These are phyloP conservation scores for Noccaea caerulescens DNA, from an alignment of 345 rosid genomes.

Conservation along the genomic window DNA sequence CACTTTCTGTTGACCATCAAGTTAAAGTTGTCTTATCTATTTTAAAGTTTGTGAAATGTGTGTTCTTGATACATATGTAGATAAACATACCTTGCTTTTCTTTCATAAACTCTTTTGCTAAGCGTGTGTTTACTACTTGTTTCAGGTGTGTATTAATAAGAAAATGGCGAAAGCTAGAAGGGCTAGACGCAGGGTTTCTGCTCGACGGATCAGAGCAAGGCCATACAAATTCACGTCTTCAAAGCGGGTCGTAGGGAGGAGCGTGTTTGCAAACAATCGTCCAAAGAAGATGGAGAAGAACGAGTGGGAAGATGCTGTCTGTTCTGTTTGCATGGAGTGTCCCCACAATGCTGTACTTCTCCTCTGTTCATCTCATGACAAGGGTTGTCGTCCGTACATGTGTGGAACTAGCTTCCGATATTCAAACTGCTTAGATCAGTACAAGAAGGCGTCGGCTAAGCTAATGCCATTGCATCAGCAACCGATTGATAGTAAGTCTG, in stretches of 20 bases:
- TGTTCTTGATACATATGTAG: constrained; percentile 5
- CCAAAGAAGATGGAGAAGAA: constrained; percentile 22
- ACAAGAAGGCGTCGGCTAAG: constrained; percentile 25
- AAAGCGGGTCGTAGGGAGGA: constrained; percentile 5
- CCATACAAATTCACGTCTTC: constrained; percentile 29
- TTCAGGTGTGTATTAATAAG: background rate
- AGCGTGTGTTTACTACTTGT: background rate
- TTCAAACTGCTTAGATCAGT: constrained; percentile 33
- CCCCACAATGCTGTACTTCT: constrained; percentile 33
- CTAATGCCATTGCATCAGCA: constrained; percentile 5
- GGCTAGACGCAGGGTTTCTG: constrained; percentile 3
- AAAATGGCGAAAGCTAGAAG: constrained; percentile 31
- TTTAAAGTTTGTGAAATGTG: background rate
- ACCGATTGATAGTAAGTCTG: constrained; percentile 10
- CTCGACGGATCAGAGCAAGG: constrained; percentile 29
- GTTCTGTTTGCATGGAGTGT: constrained; percentile 31
- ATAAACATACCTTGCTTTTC: background rate
- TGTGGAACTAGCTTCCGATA: constrained; percentile 32
- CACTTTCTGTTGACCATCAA: background rate
- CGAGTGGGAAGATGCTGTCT: constrained; percentile 16
- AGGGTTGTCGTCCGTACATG: constrained; percentile 34
- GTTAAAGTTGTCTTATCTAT: background rate
- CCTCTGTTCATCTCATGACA: constrained; percentile 34
- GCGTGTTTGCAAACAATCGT: background rate
- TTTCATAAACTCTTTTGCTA: constrained; percentile 5